Base-by-base conservation (phyloP, 2,329 filamentous ascomycete genomes). In the Daldinia sp. region DNA sequence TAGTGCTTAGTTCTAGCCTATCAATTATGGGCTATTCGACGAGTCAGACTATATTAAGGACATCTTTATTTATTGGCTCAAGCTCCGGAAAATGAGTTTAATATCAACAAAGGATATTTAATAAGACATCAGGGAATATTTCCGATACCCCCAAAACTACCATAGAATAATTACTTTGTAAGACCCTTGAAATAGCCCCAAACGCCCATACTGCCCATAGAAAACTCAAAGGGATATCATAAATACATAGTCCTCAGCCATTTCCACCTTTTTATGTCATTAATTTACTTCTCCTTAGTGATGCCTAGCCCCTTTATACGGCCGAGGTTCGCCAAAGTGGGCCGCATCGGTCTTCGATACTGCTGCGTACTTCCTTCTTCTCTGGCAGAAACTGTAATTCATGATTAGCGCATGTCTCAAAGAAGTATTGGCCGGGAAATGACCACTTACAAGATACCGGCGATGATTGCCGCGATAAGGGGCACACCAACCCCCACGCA, bases 401-500 rank as follows among this genome's bases (percentile, higher is more conserved):
- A 30, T 26, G 12, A 41, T 74, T 70, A 74, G 70, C 20, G 26
- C 23, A 33, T 13, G 7, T 18, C n/a, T 64, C 26, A 50, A 48
- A 7, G 30, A 33, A 33, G 10, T 9, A 33, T 9, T 33, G 6
- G 30, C 3, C 30, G 2, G 30, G 10, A 33, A 6, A 33, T 7
- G 15, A 18, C 15, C 13, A 30, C 80, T 76, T 73, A 82, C 80
- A 77, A 73, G 62, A 77, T 60, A 5, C 65, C 74, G 0, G 63
- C 77, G 41, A 79, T 61, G 3, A 77, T 63, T 3, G 73, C 79
- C 6, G 77, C 65, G 2, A 86, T 23, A 2, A 81, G 70, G 0
- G 83, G 80, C 0, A 84, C 74, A 1, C 82, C 83, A 9, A 84
- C 57, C 0, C 85, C 85, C 1, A 87, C 80, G 44, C 80, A 81